phyloP scores from a whole-genome alignment of 495 filamentous ascomycete genomes.

The Aspergillus sclerotiicarbonarius region DNA sequence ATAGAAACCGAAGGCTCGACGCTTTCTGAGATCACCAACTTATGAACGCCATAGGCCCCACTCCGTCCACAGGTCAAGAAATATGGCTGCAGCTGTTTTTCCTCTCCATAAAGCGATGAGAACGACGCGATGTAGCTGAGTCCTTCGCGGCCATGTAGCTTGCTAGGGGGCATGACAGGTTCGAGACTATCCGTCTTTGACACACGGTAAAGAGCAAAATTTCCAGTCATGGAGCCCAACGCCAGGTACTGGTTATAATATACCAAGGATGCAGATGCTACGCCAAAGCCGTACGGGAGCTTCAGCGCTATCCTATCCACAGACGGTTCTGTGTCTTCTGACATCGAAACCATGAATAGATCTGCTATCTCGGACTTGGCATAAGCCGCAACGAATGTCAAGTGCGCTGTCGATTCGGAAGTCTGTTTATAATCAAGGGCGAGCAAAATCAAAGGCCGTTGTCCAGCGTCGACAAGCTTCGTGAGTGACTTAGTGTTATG shows the following conservation, averaged over 20 bases:
- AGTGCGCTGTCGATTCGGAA: constrained; percentile 1
- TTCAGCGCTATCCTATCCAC: constrained; percentile 23
- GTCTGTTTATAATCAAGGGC: constrained; percentile 22
- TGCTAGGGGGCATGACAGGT: constrained; percentile 24
- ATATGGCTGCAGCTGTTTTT: constrained; percentile 18
- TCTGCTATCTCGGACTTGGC: constrained; percentile 26
- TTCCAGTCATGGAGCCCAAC: constrained; percentile 67
- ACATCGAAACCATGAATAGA: constrained; percentile 27
- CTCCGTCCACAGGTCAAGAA: constrained; percentile 70
- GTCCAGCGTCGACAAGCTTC: constrained; percentile 22
- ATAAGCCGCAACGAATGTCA: constrained; percentile 36
- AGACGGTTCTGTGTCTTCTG: constrained; percentile 15
- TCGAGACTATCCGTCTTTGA: constrained; percentile 17
- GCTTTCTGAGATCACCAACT: constrained; percentile 14
- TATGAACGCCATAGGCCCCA: constrained; percentile 64
- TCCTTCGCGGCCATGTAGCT: constrained; percentile 61
- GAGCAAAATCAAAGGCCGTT: constrained; percentile 27
- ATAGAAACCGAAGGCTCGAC: constrained; percentile 23
- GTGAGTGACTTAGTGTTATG: constrained; percentile 31
- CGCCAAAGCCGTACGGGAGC: constrained; percentile 35
- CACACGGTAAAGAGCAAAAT: constrained; percentile 53
- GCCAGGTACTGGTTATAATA: constrained; percentile 48
- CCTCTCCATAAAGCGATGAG: constrained; percentile 13
- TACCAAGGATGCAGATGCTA: constrained; percentile 37
- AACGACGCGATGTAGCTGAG: constrained; percentile 61